Base-by-base conservation (phyloP, 331 rosid species). In the Saraca asoca region DNA sequence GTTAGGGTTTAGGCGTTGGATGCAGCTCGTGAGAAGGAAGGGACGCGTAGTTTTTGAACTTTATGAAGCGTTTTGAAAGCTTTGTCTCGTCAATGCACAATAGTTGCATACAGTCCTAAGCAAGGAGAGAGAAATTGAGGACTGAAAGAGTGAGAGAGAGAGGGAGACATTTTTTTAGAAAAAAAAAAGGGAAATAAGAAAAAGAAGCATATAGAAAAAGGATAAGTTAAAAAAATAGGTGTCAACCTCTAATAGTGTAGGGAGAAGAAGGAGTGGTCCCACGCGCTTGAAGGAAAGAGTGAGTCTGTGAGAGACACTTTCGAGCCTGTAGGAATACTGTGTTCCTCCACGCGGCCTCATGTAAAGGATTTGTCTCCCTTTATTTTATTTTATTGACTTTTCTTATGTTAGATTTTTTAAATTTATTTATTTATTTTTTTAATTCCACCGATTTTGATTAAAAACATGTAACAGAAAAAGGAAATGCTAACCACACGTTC, bases 181-280 rank as follows among this genome's bases (percentile, higher is more conserved):
- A 17, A 44, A 41, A 44, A 41, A 51, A 43, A 39, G 34, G 16
- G 33, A 13, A 38, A 20, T 10, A 31, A 13, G 2, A 50, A 24
- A 35, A 2, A 6, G 5, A 15, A 3, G 31, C 1, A 24, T 24
- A 68, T 35, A 49, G 41, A 56, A 46, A 69, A 64, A 66, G 76
- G 87, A 90, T 90, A 82, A 86, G 83, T 59, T 77, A 78, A 78
- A 83, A 83, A 89, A 82, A 58, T 79, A 69, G 80, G 71, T 66
- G 77, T 79, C 82, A 78, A 82, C 68, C 59, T 78, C 68, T 49
- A 19, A 61, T 6, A 66, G 46, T 19, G 81, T 67, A 71, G 71
- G 66, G 68, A 67, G 1, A n/a, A 38, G 61, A 17, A 57, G 42
- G 46, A n/a, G 73, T 65, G 85, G 79, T 29, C 77, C 79, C 82